Conservation (phyloP, 176 grass and related monocot species). For the Musa troglodytarum region DNA sequence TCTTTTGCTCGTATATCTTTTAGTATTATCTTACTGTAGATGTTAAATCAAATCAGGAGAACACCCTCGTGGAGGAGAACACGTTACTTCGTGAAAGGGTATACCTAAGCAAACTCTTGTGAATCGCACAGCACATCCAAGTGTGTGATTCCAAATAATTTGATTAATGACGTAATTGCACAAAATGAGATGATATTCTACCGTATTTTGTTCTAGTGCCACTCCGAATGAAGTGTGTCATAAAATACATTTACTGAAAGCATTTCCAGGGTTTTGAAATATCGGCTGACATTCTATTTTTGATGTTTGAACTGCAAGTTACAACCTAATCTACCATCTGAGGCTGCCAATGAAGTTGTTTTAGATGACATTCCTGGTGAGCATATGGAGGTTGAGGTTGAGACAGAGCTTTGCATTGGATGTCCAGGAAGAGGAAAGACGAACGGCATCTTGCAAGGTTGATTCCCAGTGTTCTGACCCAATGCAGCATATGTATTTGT, state of each 20-base stretch:
- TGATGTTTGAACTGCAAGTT: constrained; percentile 28
- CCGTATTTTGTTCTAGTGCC: no score
- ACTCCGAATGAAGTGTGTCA: no score
- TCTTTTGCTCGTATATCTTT: background rate
- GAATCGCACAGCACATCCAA: no score
- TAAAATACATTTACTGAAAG: background rate
- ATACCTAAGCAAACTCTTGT: background rate
- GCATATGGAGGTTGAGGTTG: constrained; percentile 24
- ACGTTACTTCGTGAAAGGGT: constrained; percentile 42
- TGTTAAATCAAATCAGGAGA: constrained; percentile 31
- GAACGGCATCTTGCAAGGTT: background rate
- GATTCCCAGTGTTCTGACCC: background rate
- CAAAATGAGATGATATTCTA: no score
- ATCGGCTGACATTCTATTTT: background rate
- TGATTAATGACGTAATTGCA: no score
- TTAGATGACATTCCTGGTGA: background rate
- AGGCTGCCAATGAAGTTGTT: background rate
- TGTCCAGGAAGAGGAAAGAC: constrained; percentile 27
- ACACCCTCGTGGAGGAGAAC: constrained; percentile 31
- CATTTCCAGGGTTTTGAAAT: background rate
- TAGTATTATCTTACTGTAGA: background rate
- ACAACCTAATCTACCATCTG: background rate
- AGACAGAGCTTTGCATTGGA: constrained; percentile 56
- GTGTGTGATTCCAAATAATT: background rate
- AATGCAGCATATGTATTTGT: background rate